Evolutionary conservation across 2,329 filamentous ascomycete species (phyloP).

Genomic region (Myotisia sp.): DNA sequence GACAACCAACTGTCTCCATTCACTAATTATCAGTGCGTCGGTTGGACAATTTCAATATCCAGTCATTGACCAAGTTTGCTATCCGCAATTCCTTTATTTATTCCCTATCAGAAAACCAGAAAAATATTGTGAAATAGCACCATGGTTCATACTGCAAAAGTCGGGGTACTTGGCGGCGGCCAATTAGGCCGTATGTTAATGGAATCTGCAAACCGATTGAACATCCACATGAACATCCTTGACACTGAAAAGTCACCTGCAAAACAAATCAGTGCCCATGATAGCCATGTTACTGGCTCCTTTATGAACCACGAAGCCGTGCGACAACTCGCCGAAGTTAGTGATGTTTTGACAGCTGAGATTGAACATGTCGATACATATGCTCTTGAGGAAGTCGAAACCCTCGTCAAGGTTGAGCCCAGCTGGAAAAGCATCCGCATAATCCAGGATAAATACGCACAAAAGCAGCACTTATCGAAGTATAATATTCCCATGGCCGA

Average conservation of each 20-base stretch:
- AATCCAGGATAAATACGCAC: constrained; percentile 86
- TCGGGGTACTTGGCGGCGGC: constrained; percentile 47
- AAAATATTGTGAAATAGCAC: too few species aligned
- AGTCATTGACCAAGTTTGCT: too few species aligned
- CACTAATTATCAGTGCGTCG: too few species aligned
- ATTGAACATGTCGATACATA: constrained; percentile 93
- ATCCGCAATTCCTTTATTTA: too few species aligned
- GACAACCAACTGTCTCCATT: too few species aligned
- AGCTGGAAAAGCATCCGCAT: constrained; percentile 73
- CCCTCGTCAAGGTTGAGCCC: constrained; percentile 56
- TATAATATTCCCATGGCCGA: constrained; percentile 58
- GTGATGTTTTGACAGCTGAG: constrained; percentile 78
- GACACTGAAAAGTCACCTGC: constrained; percentile 65
- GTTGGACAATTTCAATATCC: too few species aligned
- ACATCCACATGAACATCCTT: constrained; percentile 63
- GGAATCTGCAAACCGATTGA: constrained; percentile 68
- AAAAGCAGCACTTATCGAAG: constrained; percentile 65
- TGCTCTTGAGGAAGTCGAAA: constrained; percentile 64
- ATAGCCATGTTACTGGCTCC: constrained; percentile 64
- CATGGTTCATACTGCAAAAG: constrained; percentile 13
- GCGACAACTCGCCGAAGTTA: constrained; percentile 57
- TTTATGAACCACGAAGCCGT: constrained; percentile 76
- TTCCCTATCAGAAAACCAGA: too few species aligned
- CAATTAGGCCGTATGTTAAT: constrained; percentile 88
- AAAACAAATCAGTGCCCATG: constrained; percentile 68